Evolutionary conservation across 805 yeast genomes (phyloP).

Genomic region (Pichia nakasei): DNA sequence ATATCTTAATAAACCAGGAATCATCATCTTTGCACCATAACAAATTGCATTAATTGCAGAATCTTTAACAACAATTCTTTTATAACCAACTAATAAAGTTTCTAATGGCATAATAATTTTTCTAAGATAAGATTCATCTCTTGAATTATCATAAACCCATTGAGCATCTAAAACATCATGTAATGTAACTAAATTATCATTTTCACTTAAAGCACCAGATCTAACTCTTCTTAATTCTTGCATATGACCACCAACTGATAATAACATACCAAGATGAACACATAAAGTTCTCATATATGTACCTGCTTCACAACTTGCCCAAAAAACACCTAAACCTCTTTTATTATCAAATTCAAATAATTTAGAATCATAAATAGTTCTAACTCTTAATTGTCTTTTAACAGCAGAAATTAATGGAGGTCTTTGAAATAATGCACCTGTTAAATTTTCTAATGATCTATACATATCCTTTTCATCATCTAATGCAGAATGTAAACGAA

Average conservation of each 20-base stretch:
- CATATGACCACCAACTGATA: conserved; percentile 99
- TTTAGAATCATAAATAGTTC: conserved; percentile 95
- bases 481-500: conserved; percentile 87
- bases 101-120: conserved; percentile 92
- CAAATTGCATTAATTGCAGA: conserved; percentile 97
- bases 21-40: conserved; percentile 98
- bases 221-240: conserved; percentile 99
- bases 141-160: conserved; percentile 93
- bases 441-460: conserved; percentile 82
- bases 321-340: conserved; percentile 94
- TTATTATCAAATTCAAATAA: conserved; percentile 94
- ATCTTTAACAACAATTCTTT: conserved; percentile 85
- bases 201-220: conserved; percentile 90
- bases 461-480: conserved; percentile 82
- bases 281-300: conserved; percentile 98
- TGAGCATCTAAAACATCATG: conserved; percentile 98
- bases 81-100: conserved; percentile 86
- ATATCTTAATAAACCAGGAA: conserved; percentile 95
- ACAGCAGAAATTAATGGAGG: conserved; percentile 99
- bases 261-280: conserved; percentile 96
- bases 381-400: conserved; percentile 95
- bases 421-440: conserved; percentile 98
- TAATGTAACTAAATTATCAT: conserved; percentile 85
- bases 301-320: conserved; percentile 99
- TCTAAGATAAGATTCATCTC: conserved; percentile 94